phyloP scores from a whole-genome alignment of 805 yeast genomes.

The Hanseniaspora opuntiae region DNA sequence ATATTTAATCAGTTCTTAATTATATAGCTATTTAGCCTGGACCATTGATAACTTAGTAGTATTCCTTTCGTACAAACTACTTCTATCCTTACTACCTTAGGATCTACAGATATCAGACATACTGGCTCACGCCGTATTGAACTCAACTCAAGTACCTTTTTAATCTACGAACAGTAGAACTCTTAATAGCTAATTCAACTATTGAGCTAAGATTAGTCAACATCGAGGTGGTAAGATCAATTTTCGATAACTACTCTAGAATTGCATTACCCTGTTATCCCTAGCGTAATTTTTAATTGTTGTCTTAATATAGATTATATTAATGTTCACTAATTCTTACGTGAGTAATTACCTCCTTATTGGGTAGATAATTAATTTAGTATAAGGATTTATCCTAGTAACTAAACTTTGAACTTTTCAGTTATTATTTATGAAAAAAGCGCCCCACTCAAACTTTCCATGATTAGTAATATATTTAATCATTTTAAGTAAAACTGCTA shows the following conservation, averaged over 20 bases:
- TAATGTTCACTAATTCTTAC: constrained; percentile 4
- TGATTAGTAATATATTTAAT: neutral
- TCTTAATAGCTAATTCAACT: neutral
- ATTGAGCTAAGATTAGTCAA: constrained; percentile 3
- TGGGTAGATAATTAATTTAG: neutral
- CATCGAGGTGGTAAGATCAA: constrained; percentile 6
- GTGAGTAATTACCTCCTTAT: neutral
- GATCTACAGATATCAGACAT: constrained; percentile 4
- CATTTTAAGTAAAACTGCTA: neutral
- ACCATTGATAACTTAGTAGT: neutral
- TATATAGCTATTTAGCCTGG: neutral
- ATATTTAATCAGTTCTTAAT: constrained; percentile 5
- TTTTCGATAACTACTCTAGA: constrained; percentile 1
- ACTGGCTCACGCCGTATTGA: constrained; percentile 5
- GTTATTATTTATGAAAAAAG: constrained; percentile 1
- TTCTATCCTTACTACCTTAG: neutral
- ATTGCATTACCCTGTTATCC: constrained; percentile 4
- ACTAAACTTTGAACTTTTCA: constrained; percentile 1
- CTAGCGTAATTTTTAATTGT: constrained; percentile 1
- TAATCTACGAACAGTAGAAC: constrained; percentile 5
- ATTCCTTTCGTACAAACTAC: constrained; percentile 1
- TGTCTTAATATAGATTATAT: neutral
- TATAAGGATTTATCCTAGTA: neutral
- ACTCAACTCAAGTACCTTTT: constrained; percentile 6
- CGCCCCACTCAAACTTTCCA: neutral